Evolutionary conservation across 163 green algal species (phyloP).

Genomic region (Chlorella variabilis): DNA sequence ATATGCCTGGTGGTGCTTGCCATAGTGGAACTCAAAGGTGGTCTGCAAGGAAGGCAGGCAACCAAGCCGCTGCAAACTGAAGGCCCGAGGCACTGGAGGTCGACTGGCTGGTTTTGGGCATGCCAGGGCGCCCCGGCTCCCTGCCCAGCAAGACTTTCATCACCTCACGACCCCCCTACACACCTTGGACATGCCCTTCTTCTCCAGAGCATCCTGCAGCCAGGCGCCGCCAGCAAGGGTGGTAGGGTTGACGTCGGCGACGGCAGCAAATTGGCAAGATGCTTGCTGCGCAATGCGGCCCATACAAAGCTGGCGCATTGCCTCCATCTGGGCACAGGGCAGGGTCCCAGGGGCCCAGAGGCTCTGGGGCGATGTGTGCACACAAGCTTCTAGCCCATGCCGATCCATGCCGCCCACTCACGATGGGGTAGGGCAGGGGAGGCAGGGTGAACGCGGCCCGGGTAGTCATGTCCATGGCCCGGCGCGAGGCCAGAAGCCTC

Average conservation of each 20-base stretch:
- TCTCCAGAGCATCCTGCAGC: constrained; percentile 45
- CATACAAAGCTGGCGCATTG: no score
- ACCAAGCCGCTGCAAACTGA: background rate
- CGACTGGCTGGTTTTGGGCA: no score
- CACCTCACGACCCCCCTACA: no score
- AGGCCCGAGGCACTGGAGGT: no score
- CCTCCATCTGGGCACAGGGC: no score
- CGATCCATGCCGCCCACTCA: constrained; percentile 15
- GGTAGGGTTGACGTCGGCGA: constrained; percentile 24
- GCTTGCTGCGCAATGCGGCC: no score
- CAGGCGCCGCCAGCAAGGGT: background rate
- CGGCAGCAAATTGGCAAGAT: no score
- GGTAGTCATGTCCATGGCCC: background rate
- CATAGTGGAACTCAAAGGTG: constrained; percentile 88
- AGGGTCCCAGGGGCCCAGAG: no score
- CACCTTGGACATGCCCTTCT: constrained; percentile 49
- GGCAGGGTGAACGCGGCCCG: constrained; percentile 37
- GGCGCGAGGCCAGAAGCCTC: background rate
- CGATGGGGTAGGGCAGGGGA: constrained; percentile 37
- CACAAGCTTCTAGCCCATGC: background rate
- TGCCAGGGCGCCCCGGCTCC: no score
- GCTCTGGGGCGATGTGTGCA: no score
- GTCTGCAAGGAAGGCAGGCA: constrained; percentile 26
- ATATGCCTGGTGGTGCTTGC: constrained; percentile 92
- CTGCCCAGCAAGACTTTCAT: no score